Evolutionary conservation across 306 rosid species (phyloP).

Genomic region (Trichosanthes truncata): DNA sequence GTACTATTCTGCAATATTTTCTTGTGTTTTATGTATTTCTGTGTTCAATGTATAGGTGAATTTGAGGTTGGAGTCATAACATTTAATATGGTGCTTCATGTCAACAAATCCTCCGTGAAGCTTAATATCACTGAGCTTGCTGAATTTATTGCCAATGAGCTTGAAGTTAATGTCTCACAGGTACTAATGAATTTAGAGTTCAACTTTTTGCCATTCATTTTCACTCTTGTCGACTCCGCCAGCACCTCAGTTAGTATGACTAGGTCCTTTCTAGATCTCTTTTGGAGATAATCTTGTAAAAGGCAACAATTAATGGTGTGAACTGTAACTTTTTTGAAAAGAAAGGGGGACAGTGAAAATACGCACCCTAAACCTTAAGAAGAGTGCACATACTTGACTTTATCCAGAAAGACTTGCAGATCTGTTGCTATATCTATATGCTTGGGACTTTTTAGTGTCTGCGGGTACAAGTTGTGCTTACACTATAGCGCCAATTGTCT

Average conservation of each 20-base stretch:
- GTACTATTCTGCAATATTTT: not conserved
- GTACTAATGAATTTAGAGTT: conserved; percentile 17
- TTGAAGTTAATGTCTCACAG: conserved; percentile 32
- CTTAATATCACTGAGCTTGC: conserved; percentile 35
- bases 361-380: not conserved
- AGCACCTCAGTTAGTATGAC: not conserved
- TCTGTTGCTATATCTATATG: not conserved
- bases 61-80: conserved; percentile 28
- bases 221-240: not conserved
- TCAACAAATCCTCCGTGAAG: conserved; percentile 20
- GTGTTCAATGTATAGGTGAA: conserved; percentile 20
- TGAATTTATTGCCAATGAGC: conserved; percentile 29
- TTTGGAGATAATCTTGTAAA: not conserved
- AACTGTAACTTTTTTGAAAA: not conserved
- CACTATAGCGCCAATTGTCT: not conserved
- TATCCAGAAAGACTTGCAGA: not conserved
- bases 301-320: not conserved
- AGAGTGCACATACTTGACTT: not conserved
- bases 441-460: not conserved
- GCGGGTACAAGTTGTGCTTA: not conserved
- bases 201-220: not conserved
- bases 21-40: not conserved
- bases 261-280: not conserved
- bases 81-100: conserved; percentile 31
- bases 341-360: not conserved